Conservation (phyloP, 1,284 basidiomycete genomes). For the Rhodotorula sp. region DNA sequence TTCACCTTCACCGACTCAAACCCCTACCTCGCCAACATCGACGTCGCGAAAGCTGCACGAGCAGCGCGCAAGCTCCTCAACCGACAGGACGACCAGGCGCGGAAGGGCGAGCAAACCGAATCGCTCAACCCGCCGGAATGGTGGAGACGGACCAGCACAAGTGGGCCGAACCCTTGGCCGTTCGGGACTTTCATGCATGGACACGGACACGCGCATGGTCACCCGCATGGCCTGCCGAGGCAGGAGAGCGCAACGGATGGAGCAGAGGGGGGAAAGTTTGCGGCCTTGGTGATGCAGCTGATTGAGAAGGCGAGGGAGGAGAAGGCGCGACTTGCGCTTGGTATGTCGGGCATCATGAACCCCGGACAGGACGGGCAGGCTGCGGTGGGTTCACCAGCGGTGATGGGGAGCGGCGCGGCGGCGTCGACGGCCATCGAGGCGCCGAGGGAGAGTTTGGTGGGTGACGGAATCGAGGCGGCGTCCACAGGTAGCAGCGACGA, state of each 20-base stretch:
- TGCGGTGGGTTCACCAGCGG: too few species aligned
- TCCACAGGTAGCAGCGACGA: too few species aligned
- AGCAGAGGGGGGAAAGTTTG: slow-evolving; percentile 23
- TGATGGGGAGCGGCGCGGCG: background rate
- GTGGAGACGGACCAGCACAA: slow-evolving; percentile 28
- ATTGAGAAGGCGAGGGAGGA: slow-evolving; percentile 39
- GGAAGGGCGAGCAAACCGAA: slow-evolving; percentile 32
- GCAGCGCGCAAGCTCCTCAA: slow-evolving; percentile 52
- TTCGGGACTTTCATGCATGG: background rate
- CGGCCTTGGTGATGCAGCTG: slow-evolving; percentile 29
- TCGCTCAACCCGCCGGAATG: slow-evolving; percentile 27
- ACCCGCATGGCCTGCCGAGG: background rate
- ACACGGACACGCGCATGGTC: background rate
- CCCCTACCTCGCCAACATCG: slow-evolving; percentile 52
- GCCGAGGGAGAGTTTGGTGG: too few species aligned
- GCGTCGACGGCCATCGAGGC: background rate
- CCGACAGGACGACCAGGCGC: slow-evolving; percentile 49
- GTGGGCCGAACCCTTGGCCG: background rate
- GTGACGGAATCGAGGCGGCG: too few species aligned
- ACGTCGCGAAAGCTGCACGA: slow-evolving; percentile 54
- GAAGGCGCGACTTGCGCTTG: slow-evolving; percentile 26
- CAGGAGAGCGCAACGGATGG: background rate
- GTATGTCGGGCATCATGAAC: slow-evolving; percentile 1
- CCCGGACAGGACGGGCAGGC: background rate
- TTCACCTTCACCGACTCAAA: slow-evolving; percentile 42